These are phyloP conservation scores for Hibiscus tridactylites DNA, from an alignment of 345 rosid species.

Conservation along the genomic window DNA sequence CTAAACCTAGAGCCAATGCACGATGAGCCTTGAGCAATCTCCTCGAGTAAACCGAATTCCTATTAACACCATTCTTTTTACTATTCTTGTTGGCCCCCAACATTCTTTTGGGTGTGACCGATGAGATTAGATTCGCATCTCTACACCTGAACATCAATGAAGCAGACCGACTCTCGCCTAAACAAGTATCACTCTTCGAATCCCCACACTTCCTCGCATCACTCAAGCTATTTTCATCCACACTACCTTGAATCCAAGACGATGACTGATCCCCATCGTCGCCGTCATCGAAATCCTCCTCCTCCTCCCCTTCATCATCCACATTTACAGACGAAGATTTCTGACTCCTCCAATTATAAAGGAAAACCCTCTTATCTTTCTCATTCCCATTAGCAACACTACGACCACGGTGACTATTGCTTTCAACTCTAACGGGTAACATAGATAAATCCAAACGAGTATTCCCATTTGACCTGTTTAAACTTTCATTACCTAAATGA, in stretches of 20 bases:
- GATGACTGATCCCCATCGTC: constrained; percentile 28
- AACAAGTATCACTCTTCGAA: constrained; percentile 44
- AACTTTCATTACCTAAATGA: constrained; percentile 6
- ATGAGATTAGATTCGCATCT: constrained; percentile 44
- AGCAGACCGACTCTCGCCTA: constrained; percentile 35
- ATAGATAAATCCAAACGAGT: constrained; percentile 23
- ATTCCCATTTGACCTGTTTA: constrained; percentile 15
- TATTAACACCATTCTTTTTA: constrained; percentile 28
- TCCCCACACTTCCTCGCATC: constrained; percentile 62
- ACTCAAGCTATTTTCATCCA: constrained; percentile 52
- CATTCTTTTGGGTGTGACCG: constrained; percentile 31
- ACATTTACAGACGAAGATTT: constrained; percentile 33
- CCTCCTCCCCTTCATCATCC: constrained; percentile 18
- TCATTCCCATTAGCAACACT: constrained; percentile 18
- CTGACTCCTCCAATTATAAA: constrained; percentile 74
- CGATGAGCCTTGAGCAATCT: constrained; percentile 33
- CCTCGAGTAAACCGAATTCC: constrained; percentile 26
- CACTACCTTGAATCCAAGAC: constrained; percentile 48
- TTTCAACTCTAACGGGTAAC: constrained; percentile 25
- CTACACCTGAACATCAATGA: constrained; percentile 49
- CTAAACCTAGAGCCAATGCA: constrained; percentile 31
- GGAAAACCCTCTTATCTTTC: constrained; percentile 55
- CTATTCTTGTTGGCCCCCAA: constrained; percentile 42
- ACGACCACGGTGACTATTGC: neutral
- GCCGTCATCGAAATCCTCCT: constrained; percentile 14